Conservation (phyloP, 2,329 filamentous ascomycete species). For the Colletotrichum musicola region DNA sequence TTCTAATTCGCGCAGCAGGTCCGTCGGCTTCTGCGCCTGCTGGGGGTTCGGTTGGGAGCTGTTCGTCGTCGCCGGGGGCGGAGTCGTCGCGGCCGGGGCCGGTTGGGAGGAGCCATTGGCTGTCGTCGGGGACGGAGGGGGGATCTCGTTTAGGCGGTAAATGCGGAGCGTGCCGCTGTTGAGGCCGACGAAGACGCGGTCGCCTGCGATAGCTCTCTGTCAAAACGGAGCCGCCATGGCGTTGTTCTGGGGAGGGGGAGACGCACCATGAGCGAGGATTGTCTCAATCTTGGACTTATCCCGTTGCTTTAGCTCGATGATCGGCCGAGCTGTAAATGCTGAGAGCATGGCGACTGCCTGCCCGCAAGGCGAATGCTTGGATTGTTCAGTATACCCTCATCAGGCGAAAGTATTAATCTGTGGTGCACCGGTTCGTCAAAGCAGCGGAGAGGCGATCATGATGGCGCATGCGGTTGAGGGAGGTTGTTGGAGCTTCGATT, state of each 20-base stretch:
- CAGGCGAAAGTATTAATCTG: constrained; percentile 12
- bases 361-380: constrained; percentile 46
- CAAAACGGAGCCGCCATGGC: constrained; percentile 13
- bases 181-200: constrained; percentile 90
- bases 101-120: constrained; percentile 51
- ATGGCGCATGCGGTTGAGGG: constrained; percentile 15
- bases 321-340: constrained; percentile 94
- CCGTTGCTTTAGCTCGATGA: constrained; percentile 94
- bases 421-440: constrained; percentile 13
- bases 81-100: constrained; percentile 43
- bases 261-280: constrained; percentile 86
- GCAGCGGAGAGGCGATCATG: constrained; percentile 28
- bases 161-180: constrained; percentile 90
- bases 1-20: constrained; percentile 91
- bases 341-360: constrained; percentile 83
- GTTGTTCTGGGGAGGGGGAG: not conserved
- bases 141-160: constrained; percentile 85
- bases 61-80: constrained; percentile 43
- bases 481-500: constrained; percentile 23
- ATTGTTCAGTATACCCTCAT: constrained; percentile 29
- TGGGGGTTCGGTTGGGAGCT: constrained; percentile 28
- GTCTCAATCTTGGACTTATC: constrained; percentile 99
- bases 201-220: constrained; percentile 66
- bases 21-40: constrained; percentile 70
- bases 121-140: constrained; percentile 52